These are phyloP conservation scores for Spatholobus suberectus DNA, from an alignment of 306 rosid species.

Conservation along the genomic window DNA sequence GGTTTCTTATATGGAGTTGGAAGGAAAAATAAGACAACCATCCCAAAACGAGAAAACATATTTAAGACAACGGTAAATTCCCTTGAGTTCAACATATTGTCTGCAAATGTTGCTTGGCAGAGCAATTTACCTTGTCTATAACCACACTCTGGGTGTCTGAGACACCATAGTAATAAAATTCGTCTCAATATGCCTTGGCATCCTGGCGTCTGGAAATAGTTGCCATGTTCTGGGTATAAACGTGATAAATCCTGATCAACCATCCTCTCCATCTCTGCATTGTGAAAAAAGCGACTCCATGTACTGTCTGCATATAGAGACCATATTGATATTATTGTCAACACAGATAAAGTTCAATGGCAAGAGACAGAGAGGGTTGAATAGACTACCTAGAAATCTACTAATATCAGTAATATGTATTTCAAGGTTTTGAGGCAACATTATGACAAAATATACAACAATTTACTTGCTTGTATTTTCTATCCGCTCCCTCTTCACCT, in stretches of 20 bases:
- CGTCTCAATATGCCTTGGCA: conserved; percentile 95
- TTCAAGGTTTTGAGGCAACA: conserved; percentile 9
- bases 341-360: conserved; percentile 18
- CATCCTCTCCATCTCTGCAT: conserved; percentile 96
- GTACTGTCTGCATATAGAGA: conserved; percentile 77
- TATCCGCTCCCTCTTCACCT: not conserved
- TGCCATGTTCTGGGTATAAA: conserved; percentile 94
- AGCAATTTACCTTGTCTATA: conserved; percentile 87
- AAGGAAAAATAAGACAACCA: conserved; percentile 18
- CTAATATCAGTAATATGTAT: not conserved
- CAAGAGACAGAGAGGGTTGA: not conserved
- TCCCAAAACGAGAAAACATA: conserved; percentile 15
- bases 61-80: conserved; percentile 1
- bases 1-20: not conserved
- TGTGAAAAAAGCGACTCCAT: conserved; percentile 96
- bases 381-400: conserved; percentile 24
- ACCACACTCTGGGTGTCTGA: conserved; percentile 84
- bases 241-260: conserved; percentile 98
- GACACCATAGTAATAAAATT: conserved; percentile 92
- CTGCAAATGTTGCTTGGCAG: conserved; percentile 16
- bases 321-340: conserved; percentile 32
- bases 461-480: conserved; percentile 15
- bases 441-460: not conserved
- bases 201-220: conserved; percentile 93
- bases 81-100: conserved; percentile 8